A percentile compares a stretch with the other conserved stretches of the same genome.
These are phyloP conservation scores for Chaetomium strumarium DNA, from an alignment of 2,329 filamentous ascomycete species.

Conservation along the genomic window DNA sequence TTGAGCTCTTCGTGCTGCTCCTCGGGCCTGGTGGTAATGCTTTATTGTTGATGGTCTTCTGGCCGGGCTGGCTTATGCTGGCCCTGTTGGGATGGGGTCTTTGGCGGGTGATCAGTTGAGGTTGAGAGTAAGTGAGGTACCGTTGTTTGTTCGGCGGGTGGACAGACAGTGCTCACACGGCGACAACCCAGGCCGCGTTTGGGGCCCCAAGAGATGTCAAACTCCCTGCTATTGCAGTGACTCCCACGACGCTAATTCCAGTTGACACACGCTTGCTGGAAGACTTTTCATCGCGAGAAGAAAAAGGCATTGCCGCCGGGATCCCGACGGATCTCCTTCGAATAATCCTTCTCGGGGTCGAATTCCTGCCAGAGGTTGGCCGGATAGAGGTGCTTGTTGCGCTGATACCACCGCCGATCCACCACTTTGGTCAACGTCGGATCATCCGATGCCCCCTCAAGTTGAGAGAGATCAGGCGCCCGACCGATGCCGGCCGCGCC, in stretches of 20 bases:
- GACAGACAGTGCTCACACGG: constrained; percentile 6
- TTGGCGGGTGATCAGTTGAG: constrained; percentile 34
- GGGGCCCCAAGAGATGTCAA: not conserved
- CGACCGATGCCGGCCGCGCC: constrained; percentile 34
- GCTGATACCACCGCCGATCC: constrained; percentile 92
- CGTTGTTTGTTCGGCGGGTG: no score
- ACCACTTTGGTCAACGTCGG: constrained; percentile 85
- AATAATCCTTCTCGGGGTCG: constrained; percentile 82
- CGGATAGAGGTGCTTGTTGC: constrained; percentile 97
- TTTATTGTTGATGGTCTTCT: constrained; percentile 47
- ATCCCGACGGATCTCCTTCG: constrained; percentile 71
- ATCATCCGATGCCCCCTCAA: constrained; percentile 75
- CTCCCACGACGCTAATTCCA: not conserved
- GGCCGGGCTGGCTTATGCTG: constrained; percentile 52
- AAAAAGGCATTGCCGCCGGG: constrained; percentile 90
- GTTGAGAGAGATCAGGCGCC: constrained; percentile 46
- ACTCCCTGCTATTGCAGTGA: not conserved
- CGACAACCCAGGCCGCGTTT: not conserved
- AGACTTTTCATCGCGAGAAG: constrained; percentile 48
- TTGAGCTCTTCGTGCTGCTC: constrained; percentile 47
- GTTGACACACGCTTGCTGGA: not conserved
- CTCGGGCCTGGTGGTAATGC: constrained; percentile 45
- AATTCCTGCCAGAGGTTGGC: constrained; percentile 95
- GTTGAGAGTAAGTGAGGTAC: constrained; percentile 9
- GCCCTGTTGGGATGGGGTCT: constrained; percentile 31